phyloP scores from a whole-genome alignment of 331 rosid species.

The Pyrus hybrid region DNA sequence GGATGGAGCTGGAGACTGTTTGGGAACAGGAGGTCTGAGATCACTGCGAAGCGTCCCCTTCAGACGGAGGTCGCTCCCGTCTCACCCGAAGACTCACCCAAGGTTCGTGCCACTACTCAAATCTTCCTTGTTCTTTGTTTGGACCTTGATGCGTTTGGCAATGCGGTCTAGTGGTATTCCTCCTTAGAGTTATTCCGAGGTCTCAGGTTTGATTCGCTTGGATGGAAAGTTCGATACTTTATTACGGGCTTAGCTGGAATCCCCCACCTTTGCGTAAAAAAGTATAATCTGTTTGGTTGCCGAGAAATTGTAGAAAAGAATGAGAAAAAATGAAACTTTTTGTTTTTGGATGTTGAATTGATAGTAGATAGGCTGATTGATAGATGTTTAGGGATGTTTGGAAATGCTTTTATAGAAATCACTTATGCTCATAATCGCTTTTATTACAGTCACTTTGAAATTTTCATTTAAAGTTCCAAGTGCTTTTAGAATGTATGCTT shows the following conservation, averaged over 20 bases:
- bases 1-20: neutral
- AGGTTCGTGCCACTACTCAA: slow-evolving; percentile 32
- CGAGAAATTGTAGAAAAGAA: neutral
- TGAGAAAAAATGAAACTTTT: neutral
- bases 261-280: no score
- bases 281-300: slow-evolving; percentile 1
- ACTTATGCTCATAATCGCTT: no score
- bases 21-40: slow-evolving; percentile 8
- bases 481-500: neutral
- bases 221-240: no score
- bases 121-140: neutral
- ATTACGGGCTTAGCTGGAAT: no score
- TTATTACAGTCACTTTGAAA: no score
- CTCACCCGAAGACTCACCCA: slow-evolving; percentile 52
- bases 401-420: no score
- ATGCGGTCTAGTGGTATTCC: no score
- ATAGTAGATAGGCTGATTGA: neutral
- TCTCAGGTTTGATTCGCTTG: no score
- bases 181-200: no score
- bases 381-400: neutral
- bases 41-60: slow-evolving; percentile 45
- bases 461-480: neutral
- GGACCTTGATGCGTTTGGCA: neutral
- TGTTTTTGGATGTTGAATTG: neutral
- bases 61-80: slow-evolving; percentile 63